These are phyloP conservation scores for Pleomassaria siparia DNA, from an alignment of 2,329 filamentous ascomycete species.

Conservation along the genomic window DNA sequence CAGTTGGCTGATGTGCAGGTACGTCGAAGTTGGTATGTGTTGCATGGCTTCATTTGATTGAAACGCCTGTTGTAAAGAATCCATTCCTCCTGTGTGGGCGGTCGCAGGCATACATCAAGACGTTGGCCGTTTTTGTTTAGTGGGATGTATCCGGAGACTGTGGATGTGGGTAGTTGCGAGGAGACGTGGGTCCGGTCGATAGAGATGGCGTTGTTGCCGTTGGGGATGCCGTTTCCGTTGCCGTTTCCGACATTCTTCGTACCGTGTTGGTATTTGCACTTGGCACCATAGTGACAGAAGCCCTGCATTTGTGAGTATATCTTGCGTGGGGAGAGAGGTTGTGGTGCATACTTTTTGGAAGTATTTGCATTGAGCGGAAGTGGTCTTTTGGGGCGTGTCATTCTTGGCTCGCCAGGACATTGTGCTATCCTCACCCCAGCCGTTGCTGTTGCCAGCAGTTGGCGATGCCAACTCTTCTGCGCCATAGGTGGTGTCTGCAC, in stretches of 20 bases:
- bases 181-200: conserved; percentile 17
- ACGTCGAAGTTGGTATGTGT: conserved; percentile 49
- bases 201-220: background rate
- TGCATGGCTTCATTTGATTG: conserved; percentile 50
- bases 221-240: too few relatives aligned
- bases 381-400: background rate
- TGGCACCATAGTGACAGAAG: conserved; percentile 23
- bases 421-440: conserved; percentile 5
- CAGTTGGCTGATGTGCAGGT: conserved; percentile 41
- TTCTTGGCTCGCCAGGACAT: conserved; percentile 6
- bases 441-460: conserved; percentile 5
- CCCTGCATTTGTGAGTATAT: conserved; percentile 17
- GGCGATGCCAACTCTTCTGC: conserved; percentile 2
- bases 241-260: conserved; percentile 2
- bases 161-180: conserved; percentile 15
- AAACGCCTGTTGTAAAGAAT: conserved; percentile 41
- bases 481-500: background rate
- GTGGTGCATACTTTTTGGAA: conserved; percentile 24
- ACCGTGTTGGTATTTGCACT: conserved; percentile 24
- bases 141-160: conserved; percentile 39
- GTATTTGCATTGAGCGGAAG: conserved; percentile 19
- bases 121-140: conserved; percentile 52
- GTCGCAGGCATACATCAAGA: conserved; percentile 48
- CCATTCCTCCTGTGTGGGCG: conserved; percentile 42
- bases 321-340: background rate